Percentiles rank a stretch among this genome's conserved stretches.
Conservation (phyloP, 2,329 filamentous ascomycete species). For the Tolypocladium amazonense region DNA sequence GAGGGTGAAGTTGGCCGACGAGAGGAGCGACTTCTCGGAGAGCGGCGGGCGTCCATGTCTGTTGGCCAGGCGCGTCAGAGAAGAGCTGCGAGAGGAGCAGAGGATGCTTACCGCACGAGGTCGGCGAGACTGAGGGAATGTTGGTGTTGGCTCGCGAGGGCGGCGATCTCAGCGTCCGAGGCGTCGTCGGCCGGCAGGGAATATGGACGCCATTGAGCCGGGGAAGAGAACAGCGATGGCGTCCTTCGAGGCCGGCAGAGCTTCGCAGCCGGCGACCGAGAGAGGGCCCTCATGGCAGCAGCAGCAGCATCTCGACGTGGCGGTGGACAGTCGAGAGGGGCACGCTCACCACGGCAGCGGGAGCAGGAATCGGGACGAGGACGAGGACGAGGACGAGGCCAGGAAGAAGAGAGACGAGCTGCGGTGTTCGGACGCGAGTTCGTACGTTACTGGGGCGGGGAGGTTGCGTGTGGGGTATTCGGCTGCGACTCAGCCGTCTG, state of each 20-base stretch:
- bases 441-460: too few relatives aligned
- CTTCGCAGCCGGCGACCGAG: not conserved
- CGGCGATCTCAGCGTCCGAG: slow-evolving; percentile 66
- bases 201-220: not conserved
- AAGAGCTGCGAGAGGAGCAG: not conserved
- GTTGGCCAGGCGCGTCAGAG: not conserved
- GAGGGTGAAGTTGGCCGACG: slow-evolving; percentile 92
- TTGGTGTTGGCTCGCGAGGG: slow-evolving; percentile 65
- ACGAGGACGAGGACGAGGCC: too few relatives aligned
- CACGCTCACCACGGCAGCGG: not conserved
- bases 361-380: too few relatives aligned
- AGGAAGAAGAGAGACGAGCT: not conserved
- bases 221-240: not conserved
- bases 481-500: too few relatives aligned
- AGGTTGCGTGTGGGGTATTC: too few relatives aligned
- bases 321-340: not conserved
- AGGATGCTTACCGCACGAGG: slow-evolving; percentile 62
- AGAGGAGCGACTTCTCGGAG: slow-evolving; percentile 66
- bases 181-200: slow-evolving; percentile 17
- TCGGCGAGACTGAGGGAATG: slow-evolving; percentile 79
- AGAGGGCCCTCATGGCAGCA: slow-evolving; percentile 2
- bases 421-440: too few relatives aligned
- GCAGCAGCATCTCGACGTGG: slow-evolving; percentile 5
- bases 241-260: not conserved
- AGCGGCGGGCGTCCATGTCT: slow-evolving; percentile 76